Conservation (phyloP, 345 rosid species). For the Pseudoturritis turrita region DNA sequence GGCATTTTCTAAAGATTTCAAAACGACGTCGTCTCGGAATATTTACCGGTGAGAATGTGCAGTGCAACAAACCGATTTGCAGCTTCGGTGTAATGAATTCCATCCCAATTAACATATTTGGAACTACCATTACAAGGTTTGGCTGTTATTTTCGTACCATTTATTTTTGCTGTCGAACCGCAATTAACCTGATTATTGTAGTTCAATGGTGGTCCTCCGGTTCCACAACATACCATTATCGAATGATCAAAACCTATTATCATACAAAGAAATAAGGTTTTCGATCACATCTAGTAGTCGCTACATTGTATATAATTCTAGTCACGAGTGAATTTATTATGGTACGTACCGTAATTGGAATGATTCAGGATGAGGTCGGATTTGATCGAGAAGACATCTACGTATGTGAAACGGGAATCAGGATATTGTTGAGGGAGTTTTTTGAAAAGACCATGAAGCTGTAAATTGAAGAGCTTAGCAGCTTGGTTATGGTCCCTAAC, state of each 20-base stretch:
- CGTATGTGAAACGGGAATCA: slow-evolving; percentile 39
- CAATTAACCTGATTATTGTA: slow-evolving; percentile 57
- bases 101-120: slow-evolving; percentile 92
- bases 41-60: slow-evolving; percentile 71
- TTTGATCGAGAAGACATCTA: slow-evolving; percentile 52
- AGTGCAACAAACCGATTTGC: slow-evolving; percentile 71
- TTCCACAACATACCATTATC: slow-evolving; percentile 88
- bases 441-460: slow-evolving; percentile 30
- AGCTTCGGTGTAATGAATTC: slow-evolving; percentile 90
- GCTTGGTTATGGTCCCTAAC: slow-evolving; percentile 43
- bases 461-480: slow-evolving; percentile 42
- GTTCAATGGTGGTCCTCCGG: slow-evolving; percentile 88
- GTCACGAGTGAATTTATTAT: not conserved
- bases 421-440: slow-evolving; percentile 37
- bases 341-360: slow-evolving; percentile 37
- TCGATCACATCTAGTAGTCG: not conserved
- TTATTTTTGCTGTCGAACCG: slow-evolving; percentile 61
- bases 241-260: slow-evolving; percentile 88
- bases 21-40: slow-evolving; percentile 60
- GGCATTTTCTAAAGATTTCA: not conserved
- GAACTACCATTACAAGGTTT: slow-evolving; percentile 64
- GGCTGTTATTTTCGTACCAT: slow-evolving; percentile 53
- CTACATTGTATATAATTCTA: not conserved
- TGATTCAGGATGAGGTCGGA: slow-evolving; percentile 40
- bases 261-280: not conserved